Percentiles rank a stretch among this genome's conserved stretches.
phyloP scores from a whole-genome alignment of 495 filamentous ascomycete species.

The Penicillium lagena region DNA sequence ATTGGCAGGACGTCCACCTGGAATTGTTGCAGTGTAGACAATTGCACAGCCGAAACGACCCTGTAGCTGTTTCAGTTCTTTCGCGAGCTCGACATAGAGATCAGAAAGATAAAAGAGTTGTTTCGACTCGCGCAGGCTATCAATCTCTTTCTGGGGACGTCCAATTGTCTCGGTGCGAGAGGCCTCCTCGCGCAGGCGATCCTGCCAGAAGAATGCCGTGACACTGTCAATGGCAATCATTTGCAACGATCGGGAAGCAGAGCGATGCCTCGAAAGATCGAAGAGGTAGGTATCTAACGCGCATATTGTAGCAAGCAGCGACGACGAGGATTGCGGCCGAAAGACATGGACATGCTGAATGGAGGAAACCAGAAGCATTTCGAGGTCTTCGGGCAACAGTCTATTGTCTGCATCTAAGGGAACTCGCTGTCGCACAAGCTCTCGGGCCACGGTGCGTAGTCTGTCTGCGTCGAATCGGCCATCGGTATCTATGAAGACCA shows the following conservation, averaged over 20 bases:
- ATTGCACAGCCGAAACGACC: conserved; percentile 32
- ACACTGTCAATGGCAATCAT: conserved; percentile 48
- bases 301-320: conserved; percentile 46
- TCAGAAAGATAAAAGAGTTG: conserved; percentile 27
- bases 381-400: conserved; percentile 6
- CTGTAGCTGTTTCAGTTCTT: conserved; percentile 29
- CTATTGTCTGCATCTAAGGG: neutral
- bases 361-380: conserved; percentile 24
- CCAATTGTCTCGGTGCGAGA: conserved; percentile 34
- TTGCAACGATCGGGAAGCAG: conserved; percentile 37
- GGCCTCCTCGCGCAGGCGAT: conserved; percentile 43
- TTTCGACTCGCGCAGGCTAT: conserved; percentile 20
- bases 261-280: conserved; percentile 38
- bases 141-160: conserved; percentile 21
- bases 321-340: conserved; percentile 45
- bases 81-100: conserved; percentile 27
- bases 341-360: conserved; percentile 49
- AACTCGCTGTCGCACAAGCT: conserved; percentile 12
- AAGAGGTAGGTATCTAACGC: conserved; percentile 47
- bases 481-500: conserved; percentile 67
- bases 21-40: conserved; percentile 29
- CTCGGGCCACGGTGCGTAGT: conserved; percentile 36
- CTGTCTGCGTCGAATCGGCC: conserved; percentile 57
- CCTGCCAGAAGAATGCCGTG: conserved; percentile 54
- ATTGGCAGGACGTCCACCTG: conserved; percentile 14